Conservation (phyloP, 805 yeast species). For the Barnettozyma siamensis region DNA sequence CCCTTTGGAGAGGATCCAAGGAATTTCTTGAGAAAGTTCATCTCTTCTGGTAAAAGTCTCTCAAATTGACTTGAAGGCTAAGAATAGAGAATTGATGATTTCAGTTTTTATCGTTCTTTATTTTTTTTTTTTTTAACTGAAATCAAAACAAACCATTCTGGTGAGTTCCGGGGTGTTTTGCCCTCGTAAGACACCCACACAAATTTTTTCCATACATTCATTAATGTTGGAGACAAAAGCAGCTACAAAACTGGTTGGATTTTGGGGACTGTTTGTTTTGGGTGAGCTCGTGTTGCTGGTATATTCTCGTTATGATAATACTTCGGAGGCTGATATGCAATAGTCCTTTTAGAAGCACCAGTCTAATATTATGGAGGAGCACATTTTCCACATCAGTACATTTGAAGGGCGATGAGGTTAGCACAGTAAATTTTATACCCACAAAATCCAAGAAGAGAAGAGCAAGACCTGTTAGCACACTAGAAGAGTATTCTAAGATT, state of each 20-base stretch:
- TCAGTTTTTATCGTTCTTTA: too few species aligned
- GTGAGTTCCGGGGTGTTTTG: background rate
- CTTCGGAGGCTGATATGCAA: background rate
- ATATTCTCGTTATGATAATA: background rate
- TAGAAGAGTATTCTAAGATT: slow-evolving; percentile 1
- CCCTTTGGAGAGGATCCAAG: slow-evolving; percentile 52
- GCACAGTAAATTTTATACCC: background rate
- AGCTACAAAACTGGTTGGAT: too few species aligned
- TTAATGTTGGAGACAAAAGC: too few species aligned
- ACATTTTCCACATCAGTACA: background rate
- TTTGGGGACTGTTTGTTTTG: too few species aligned
- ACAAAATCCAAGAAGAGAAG: slow-evolving; percentile 5
- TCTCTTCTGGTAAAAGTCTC: too few species aligned
- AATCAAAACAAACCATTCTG: slow-evolving; percentile 4
- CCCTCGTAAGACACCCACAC: background rate
- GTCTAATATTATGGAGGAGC: too few species aligned
- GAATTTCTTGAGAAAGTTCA: slow-evolving; percentile 71
- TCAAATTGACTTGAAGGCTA: too few species aligned
- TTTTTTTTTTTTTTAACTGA: too few species aligned
- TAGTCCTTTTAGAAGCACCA: background rate
- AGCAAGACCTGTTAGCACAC: slow-evolving; percentile 5
- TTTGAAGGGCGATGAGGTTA: background rate
- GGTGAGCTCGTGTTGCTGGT: background rate
- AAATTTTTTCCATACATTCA: background rate
- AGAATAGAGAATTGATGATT: too few species aligned